A percentile compares a stretch with the other conserved stretches of the same genome.
These are phyloP conservation scores for Pyrus hybrid DNA, from an alignment of 331 rosid genomes.

Conservation along the genomic window DNA sequence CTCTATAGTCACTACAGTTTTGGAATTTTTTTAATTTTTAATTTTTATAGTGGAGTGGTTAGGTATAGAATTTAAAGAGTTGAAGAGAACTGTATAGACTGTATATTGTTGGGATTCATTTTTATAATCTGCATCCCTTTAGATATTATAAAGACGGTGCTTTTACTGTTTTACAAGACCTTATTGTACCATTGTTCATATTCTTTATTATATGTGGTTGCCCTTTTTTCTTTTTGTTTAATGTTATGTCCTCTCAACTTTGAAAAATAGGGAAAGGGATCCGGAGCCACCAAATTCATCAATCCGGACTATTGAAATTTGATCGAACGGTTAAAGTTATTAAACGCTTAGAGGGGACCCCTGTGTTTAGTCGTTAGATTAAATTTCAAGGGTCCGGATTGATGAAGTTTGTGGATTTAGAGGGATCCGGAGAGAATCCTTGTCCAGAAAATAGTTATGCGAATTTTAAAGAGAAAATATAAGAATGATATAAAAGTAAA, in stretches of 20 bases:
- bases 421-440: no score
- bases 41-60: no score
- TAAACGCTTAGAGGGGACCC: no score
- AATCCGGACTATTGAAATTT: no score
- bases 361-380: no score
- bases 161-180: not conserved
- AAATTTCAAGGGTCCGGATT: no score
- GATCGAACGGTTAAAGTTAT: no score
- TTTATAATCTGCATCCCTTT: not conserved
- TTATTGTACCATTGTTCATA: not conserved
- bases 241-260: not conserved
- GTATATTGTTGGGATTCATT: not conserved
- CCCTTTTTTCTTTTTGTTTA: not conserved
- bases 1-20: conserved; percentile 9
- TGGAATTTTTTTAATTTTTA: not conserved
- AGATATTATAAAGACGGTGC: not conserved
- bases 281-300: no score
- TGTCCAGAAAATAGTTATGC: not conserved
- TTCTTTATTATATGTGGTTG: not conserved
- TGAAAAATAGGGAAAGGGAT: not conserved
- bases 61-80: not conserved
- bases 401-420: no score
- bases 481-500: not conserved
- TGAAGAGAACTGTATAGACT: conserved; percentile 6
- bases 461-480: not conserved